Percentiles rank a stretch among this genome's conserved stretches.
Evolutionary conservation across 2,329 filamentous ascomycete genomes (phyloP).

Genomic region (Stromatinia cepivora): DNA sequence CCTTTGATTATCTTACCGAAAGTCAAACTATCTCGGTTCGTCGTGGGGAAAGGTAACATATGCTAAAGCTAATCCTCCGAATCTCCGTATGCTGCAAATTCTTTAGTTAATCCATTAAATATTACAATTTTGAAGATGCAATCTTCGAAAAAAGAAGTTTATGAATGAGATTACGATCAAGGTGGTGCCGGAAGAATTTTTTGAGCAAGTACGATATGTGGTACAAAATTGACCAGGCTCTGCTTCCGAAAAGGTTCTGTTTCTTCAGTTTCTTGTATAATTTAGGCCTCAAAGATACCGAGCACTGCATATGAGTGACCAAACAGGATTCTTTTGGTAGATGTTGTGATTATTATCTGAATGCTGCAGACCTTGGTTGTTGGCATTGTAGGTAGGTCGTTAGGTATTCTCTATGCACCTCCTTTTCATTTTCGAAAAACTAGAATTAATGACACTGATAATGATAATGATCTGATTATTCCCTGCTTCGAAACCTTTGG

Average conservation of each 20-base stretch:
- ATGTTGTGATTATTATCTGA: constrained; percentile 12
- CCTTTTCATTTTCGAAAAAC: not conserved
- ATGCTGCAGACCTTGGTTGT: constrained; percentile 6
- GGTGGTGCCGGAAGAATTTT: constrained; percentile 15
- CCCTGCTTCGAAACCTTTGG: not conserved
- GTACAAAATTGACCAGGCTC: constrained; percentile 7
- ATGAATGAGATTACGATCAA: constrained; percentile 1
- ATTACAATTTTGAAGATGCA: not conserved
- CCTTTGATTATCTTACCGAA: constrained; percentile 14
- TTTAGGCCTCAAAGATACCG: not conserved
- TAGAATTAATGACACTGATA: not conserved
- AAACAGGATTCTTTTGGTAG: constrained; percentile 5
- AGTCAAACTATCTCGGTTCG: not conserved
- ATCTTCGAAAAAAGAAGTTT: not conserved
- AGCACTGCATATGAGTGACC: constrained; percentile 12
- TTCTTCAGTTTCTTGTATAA: not conserved
- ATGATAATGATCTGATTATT: constrained; percentile 17
- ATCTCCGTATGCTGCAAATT: not conserved
- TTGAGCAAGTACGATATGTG: constrained; percentile 4
- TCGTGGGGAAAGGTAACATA: constrained; percentile 6
- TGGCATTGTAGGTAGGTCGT: constrained; percentile 5
- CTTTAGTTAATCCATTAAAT: not conserved
- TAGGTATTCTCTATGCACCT: not conserved
- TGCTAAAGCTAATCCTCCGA: constrained; percentile 1
- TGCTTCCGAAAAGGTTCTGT: constrained; percentile 7